Conservation (phyloP, 139 green algal genomes). For the Chlamydomonas incerta region DNA sequence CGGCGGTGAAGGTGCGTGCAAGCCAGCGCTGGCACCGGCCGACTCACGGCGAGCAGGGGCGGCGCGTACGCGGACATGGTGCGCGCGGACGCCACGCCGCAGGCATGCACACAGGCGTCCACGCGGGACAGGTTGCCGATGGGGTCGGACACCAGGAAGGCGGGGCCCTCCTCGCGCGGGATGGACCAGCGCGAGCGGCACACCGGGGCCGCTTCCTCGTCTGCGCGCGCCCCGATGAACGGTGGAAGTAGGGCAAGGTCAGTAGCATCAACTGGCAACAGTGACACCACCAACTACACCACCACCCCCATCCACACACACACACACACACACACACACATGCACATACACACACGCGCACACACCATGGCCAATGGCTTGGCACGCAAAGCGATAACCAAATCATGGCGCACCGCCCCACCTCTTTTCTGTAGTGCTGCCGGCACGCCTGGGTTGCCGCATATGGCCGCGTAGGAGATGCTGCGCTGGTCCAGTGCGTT, state of each 20-base stretch:
- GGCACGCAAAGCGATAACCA: too few relatives aligned
- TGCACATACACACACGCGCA: too few relatives aligned
- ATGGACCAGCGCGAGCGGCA: background rate
- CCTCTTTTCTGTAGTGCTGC: too few relatives aligned
- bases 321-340: too few relatives aligned
- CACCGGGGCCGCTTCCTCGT: background rate
- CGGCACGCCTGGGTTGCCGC: background rate
- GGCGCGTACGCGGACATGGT: background rate
- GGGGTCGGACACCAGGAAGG: background rate
- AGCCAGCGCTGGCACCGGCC: too few relatives aligned
- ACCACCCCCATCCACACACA: too few relatives aligned
- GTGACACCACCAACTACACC: too few relatives aligned
- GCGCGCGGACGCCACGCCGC: background rate
- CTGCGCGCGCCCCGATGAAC: background rate
- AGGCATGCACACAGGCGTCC: background rate
- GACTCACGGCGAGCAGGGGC: background rate
- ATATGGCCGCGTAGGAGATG: background rate
- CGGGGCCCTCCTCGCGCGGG: background rate
- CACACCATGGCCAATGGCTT: too few relatives aligned
- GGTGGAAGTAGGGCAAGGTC: too few relatives aligned
- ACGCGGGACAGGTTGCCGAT: background rate
- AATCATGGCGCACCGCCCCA: too few relatives aligned
- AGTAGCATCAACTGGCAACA: too few relatives aligned
- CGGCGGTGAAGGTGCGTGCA: too few relatives aligned
- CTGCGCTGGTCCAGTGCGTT: background rate